A percentile compares a stretch with the other conserved stretches of the same genome.
phyloP scores from a whole-genome alignment of 768 basidiomycete species.

The Boletus bicolor region DNA sequence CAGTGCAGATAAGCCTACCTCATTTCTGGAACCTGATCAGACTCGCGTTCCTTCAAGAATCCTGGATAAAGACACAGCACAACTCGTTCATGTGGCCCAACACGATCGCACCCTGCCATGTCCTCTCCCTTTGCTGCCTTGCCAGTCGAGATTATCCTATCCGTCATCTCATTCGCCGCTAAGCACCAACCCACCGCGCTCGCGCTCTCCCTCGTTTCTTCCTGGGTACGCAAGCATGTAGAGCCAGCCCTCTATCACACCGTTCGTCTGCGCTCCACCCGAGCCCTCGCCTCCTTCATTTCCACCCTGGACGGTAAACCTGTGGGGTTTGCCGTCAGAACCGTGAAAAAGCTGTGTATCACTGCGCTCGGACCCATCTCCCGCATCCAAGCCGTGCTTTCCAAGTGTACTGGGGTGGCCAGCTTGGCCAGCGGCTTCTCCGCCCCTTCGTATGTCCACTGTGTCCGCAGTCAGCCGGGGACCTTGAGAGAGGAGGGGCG shows the following conservation, averaged over 20 bases:
- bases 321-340: not conserved
- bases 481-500: not conserved
- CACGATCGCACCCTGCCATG: not conserved
- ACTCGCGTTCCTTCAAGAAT: not conserved
- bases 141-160: constrained; percentile 33
- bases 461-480: not conserved
- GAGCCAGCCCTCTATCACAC: constrained; percentile 3
- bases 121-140: constrained; percentile 15
- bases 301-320: not conserved
- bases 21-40: not conserved
- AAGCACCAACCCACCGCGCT: not conserved
- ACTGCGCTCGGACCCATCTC: not conserved
- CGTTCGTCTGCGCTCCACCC: constrained; percentile 1
- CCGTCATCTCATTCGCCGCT: constrained; percentile 38
- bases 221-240: not conserved
- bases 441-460: constrained; percentile 24
- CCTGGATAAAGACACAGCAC: not conserved
- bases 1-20: not conserved
- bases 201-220: not conserved
- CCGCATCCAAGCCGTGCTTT: not conserved
- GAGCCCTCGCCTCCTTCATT: not conserved
- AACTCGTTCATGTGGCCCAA: not conserved
- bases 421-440: constrained; percentile 29
- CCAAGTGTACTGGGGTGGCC: not conserved
- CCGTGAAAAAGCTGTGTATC: not conserved